These are phyloP conservation scores for Fusarium camptoceras DNA, from an alignment of 2,329 filamentous ascomycete genomes.

Conservation along the genomic window DNA sequence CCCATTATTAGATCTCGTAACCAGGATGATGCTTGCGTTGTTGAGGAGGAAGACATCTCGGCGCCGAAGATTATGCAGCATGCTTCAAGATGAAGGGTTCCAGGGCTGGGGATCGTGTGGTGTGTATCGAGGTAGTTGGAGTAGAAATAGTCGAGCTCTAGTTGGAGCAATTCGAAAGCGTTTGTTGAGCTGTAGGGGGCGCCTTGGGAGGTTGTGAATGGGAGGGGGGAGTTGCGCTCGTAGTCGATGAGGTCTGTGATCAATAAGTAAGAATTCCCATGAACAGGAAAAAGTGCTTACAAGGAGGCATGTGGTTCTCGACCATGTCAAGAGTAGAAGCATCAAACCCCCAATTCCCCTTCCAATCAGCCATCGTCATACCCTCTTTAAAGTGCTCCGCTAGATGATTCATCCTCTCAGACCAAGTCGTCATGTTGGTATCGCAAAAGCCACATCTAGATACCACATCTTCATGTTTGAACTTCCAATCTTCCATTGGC, in stretches of 20 bases:
- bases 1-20: constrained; percentile 44
- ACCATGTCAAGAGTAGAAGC: constrained; percentile 50
- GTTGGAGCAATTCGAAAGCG: constrained; percentile 53
- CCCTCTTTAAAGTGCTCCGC: constrained; percentile 58
- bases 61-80: constrained; percentile 48
- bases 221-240: constrained; percentile 39
- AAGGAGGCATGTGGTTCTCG: constrained; percentile 57
- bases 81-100: constrained; percentile 42
- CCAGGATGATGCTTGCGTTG: constrained; percentile 36
- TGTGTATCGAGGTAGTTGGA: constrained; percentile 40
- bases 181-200: constrained; percentile 37
- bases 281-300: constrained; percentile 26
- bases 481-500: constrained; percentile 60
- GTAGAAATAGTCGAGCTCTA: constrained; percentile 50
- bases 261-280: fast-evolving
- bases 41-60: constrained; percentile 21
- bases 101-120: constrained; percentile 31
- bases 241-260: constrained; percentile 22
- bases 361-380: constrained; percentile 58
- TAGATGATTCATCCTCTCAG: constrained; percentile 53
- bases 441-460: constrained; percentile 59
- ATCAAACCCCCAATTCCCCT: constrained; percentile 58
- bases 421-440: constrained; percentile 53
- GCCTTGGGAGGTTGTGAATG: constrained; percentile 35
- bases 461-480: constrained; percentile 49